phyloP scores from a whole-genome alignment of 495 filamentous ascomycete genomes.

The Aspergillus panamensis region DNA sequence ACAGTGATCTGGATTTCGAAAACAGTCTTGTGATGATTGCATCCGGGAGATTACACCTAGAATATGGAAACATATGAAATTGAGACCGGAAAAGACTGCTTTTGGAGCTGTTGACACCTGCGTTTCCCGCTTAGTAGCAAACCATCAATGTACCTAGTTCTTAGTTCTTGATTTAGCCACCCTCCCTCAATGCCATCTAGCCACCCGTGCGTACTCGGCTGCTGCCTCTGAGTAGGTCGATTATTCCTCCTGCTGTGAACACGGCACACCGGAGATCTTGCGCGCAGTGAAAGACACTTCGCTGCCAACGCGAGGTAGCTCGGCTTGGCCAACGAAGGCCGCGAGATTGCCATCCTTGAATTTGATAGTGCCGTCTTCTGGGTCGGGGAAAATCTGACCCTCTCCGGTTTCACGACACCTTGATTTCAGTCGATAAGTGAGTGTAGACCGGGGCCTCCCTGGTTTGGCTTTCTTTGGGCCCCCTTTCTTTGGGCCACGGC shows the following conservation, averaged over 20 bases:
- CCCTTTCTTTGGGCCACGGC: conserved; percentile 17
- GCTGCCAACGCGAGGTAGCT: conserved; percentile 12
- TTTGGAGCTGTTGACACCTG: no score
- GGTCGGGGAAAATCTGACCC: conserved; percentile 14
- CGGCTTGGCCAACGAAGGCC: conserved; percentile 20
- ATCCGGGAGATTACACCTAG: no score
- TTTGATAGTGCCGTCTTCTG: conserved; percentile 23
- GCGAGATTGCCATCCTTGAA: conserved; percentile 24
- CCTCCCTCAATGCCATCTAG: conserved; percentile 23
- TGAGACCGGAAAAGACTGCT: no score
- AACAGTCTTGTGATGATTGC: no score
- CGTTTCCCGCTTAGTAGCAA: no score
- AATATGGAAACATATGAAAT: no score
- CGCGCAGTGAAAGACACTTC: conserved; percentile 21
- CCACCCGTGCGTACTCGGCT: conserved; percentile 16
- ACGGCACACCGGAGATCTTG: conserved; percentile 24
- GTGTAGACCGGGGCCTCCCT: background rate
- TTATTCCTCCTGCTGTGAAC: conserved; percentile 15
- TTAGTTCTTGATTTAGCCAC: no score
- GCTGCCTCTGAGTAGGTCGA: conserved; percentile 19
- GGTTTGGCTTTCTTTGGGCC: conserved; percentile 18
- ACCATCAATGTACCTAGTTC: no score
- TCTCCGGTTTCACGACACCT: conserved; percentile 25
- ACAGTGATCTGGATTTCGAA: no score
- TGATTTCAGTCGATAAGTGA: conserved; percentile 17